These are phyloP conservation scores for Dryadomyces quercus-mongolicae DNA, from an alignment of 2,329 filamentous ascomycete genomes.

Conservation along the genomic window DNA sequence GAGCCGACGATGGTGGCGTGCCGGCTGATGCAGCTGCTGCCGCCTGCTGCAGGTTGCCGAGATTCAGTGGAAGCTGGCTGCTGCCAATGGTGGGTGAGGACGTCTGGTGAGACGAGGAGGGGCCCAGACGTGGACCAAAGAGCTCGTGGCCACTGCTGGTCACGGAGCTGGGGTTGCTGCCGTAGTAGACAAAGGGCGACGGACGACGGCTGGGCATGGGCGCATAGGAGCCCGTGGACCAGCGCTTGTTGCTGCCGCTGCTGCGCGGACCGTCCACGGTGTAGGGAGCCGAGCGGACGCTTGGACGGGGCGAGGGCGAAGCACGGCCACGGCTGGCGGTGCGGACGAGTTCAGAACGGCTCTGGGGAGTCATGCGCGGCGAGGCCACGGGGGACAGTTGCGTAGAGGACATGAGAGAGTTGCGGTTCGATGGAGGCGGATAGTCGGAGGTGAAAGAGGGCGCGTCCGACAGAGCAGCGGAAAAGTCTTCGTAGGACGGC, in stretches of 20 bases:
- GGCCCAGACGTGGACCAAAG: conserved; percentile 39
- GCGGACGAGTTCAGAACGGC: conserved; percentile 48
- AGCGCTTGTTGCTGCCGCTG: conserved; percentile 50
- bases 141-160: conserved; percentile 30
- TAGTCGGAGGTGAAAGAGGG: conserved; percentile 56
- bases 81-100: conserved; percentile 36
- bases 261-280: conserved; percentile 48
- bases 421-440: conserved; percentile 53
- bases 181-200: conserved; percentile 51
- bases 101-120: conserved; percentile 21
- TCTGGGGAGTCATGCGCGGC: conserved; percentile 51
- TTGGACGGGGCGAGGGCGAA: conserved; percentile 59
- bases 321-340: conserved; percentile 56
- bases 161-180: conserved; percentile 18
- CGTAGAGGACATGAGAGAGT: conserved; percentile 58
- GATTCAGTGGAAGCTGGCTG: conserved; percentile 38
- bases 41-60: conserved; percentile 42
- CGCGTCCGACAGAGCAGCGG: conserved; percentile 52
- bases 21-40: conserved; percentile 31
- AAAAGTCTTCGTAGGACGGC: conserved; percentile 60
- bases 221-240: conserved; percentile 66
- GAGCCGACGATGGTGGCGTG: conserved; percentile 15
- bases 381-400: conserved; percentile 64
- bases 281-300: conserved; percentile 58
- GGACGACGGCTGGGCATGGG: conserved; percentile 41